A percentile compares a stretch with the other conserved stretches of the same genome.
phyloP scores from a whole-genome alignment of 352 stramenopile species.

The Pythium brachiatum region DNA sequence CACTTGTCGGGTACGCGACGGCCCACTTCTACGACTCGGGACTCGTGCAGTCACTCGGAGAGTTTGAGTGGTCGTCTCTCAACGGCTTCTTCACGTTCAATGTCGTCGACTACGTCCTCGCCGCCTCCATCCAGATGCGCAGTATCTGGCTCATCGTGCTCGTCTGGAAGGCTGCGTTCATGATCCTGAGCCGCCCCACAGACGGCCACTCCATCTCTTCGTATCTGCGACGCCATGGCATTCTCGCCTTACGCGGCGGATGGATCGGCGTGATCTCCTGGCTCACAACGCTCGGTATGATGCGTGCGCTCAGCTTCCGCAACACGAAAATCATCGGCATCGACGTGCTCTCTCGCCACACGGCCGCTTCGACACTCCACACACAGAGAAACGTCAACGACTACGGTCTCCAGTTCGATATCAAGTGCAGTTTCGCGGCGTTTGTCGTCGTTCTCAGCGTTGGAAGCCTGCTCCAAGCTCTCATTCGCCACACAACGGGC shows the following conservation, averaged over 20 bases:
- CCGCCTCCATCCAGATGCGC: slow-evolving; percentile 35
- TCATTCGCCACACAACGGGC: not conserved
- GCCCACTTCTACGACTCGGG: slow-evolving; percentile 41
- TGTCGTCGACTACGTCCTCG: slow-evolving; percentile 14
- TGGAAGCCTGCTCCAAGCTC: not conserved
- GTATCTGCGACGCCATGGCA: not conserved
- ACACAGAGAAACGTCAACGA: not conserved
- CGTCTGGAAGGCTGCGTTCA: slow-evolving; percentile 14
- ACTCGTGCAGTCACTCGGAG: slow-evolving; percentile 27
- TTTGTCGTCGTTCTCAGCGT: not conserved
- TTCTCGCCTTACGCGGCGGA: slow-evolving; percentile 12
- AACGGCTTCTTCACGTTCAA: slow-evolving; percentile 24
- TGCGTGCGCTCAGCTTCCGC: slow-evolving; percentile 11
- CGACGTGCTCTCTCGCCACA: slow-evolving; percentile 2
- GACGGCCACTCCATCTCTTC: too few species aligned
- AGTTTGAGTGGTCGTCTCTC: slow-evolving; percentile 18
- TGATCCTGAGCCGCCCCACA: not conserved
- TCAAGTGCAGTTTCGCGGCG: slow-evolving; percentile 8
- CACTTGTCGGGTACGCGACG: too few species aligned
- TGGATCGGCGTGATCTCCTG: slow-evolving; percentile 11
- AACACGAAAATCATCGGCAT: slow-evolving; percentile 14
- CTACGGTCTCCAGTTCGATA: slow-evolving; percentile 12
- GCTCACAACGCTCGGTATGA: slow-evolving; percentile 17
- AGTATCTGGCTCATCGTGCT: slow-evolving; percentile 34
- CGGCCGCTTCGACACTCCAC: not conserved